These are phyloP conservation scores for Rosa persica DNA, from an alignment of 306 rosid species.

Conservation along the genomic window DNA sequence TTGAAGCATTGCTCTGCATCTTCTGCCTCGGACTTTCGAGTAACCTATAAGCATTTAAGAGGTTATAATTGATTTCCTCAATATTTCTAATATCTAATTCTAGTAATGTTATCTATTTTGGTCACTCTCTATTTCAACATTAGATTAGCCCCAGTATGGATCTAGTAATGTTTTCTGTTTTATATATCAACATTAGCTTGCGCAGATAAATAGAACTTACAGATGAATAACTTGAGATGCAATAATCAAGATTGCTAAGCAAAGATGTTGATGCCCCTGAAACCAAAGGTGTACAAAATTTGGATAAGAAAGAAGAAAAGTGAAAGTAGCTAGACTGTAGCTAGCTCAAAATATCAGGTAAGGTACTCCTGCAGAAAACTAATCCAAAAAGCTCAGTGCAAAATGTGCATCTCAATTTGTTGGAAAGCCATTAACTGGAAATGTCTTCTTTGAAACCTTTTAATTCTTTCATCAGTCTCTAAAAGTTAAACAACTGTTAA, in stretches of 20 bases:
- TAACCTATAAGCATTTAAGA: slow-evolving; percentile 52
- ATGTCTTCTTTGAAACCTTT: not conserved
- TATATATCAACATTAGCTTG: not conserved
- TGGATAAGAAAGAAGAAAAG: slow-evolving; percentile 19
- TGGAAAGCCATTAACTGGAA: too few relatives aligned
- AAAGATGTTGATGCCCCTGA: slow-evolving; percentile 89
- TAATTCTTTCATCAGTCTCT: not conserved
- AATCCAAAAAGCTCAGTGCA: too few relatives aligned
- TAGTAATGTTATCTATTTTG: not conserved
- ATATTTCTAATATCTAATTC: not conserved
- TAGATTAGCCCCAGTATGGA: not conserved
- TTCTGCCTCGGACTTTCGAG: slow-evolving; percentile 59
- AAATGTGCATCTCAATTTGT: too few relatives aligned
- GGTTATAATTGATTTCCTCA: slow-evolving; percentile 17
- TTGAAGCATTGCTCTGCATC: slow-evolving; percentile 85
- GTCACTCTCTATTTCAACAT: not conserved
- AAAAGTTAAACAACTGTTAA: not conserved
- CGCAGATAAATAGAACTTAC: slow-evolving; percentile 58
- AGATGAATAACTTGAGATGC: slow-evolving; percentile 85
- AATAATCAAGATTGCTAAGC: slow-evolving; percentile 93
- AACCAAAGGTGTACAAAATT: slow-evolving; percentile 28
- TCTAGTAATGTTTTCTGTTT: not conserved
- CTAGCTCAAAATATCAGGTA: not conserved
- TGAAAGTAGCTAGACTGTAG: not conserved
- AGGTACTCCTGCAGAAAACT: not conserved